These are phyloP conservation scores for Yamadazyma sp. DNA, from an alignment of 1,139 yeast species.

Conservation along the genomic window DNA sequence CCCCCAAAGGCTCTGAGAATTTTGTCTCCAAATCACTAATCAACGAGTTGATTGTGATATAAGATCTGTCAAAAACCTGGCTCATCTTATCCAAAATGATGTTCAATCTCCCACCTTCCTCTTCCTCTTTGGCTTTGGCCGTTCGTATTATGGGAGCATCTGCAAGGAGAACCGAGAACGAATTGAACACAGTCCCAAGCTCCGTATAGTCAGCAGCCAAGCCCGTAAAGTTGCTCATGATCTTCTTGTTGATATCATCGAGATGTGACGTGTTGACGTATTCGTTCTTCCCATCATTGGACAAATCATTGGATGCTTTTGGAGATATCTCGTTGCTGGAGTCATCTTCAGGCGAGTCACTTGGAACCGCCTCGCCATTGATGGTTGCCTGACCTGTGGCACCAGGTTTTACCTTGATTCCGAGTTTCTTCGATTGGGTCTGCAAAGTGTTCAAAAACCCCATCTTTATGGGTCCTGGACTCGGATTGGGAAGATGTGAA, in stretches of 20 bases:
- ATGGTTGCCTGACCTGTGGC: not conserved
- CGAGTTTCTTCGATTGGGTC: constrained; percentile 29
- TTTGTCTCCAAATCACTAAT: constrained; percentile 70
- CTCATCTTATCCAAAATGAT: constrained; percentile 66
- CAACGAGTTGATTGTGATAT: constrained; percentile 63
- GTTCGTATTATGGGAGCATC: constrained; percentile 27
- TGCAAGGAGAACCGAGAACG: constrained; percentile 66
- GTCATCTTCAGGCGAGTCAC: constrained; percentile 7
- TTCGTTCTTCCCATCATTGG: constrained; percentile 11
- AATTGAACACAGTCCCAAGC: constrained; percentile 69
- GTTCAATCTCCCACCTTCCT: constrained; percentile 38
- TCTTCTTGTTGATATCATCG: constrained; percentile 65
- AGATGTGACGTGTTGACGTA: constrained; percentile 44
- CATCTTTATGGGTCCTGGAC: constrained; percentile 26
- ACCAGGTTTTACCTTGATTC: constrained; percentile 23
- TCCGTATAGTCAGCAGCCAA: constrained; percentile 68
- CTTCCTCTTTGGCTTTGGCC: constrained; percentile 16
- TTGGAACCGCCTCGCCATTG: constrained; percentile 3
- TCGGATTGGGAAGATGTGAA: constrained; percentile 61
- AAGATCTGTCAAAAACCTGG: constrained; percentile 74
- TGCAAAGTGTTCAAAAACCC: constrained; percentile 32
- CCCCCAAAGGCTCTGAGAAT: constrained; percentile 82
- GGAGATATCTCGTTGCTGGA: constrained; percentile 12
- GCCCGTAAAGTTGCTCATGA: constrained; percentile 63
- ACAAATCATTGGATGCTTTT: constrained; percentile 11